phyloP scores from a whole-genome alignment of 495 filamentous ascomycete genomes.

The Tuber magnatum region DNA sequence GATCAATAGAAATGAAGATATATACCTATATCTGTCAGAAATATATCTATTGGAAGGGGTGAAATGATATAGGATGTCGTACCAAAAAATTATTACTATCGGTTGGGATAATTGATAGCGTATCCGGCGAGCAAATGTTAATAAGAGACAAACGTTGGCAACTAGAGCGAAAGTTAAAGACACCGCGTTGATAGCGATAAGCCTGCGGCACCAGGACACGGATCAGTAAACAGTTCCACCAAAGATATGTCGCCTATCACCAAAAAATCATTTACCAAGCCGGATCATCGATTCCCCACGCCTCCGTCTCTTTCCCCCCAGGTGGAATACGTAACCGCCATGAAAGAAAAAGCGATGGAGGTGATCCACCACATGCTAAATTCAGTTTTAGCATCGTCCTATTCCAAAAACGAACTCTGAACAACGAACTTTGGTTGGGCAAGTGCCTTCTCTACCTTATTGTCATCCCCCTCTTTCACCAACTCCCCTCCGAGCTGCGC shows the following conservation, averaged over 20 bases:
- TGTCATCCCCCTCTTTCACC: conserved; percentile 41
- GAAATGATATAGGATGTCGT: not conserved
- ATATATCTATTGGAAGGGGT: not conserved
- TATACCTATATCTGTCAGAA: conserved; percentile 43
- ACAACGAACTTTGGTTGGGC: conserved; percentile 50
- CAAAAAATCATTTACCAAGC: conserved; percentile 50
- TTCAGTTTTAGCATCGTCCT: conserved; percentile 9
- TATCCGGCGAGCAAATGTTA: conserved; percentile 77
- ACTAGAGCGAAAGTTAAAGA: conserved; percentile 63
- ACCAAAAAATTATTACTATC: conserved; percentile 57
- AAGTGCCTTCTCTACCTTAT: conserved; percentile 44
- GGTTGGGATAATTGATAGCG: conserved; percentile 75
- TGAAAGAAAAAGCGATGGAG: conserved; percentile 69
- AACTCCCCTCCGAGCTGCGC: conserved; percentile 22
- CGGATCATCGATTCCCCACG: conserved; percentile 57
- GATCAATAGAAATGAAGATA: conserved; percentile 60
- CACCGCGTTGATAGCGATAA: conserved; percentile 63
- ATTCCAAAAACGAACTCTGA: not conserved
- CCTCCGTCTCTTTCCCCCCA: conserved; percentile 47
- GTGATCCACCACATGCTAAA: conserved; percentile 78
- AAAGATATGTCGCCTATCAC: not conserved
- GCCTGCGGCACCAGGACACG: conserved; percentile 44
- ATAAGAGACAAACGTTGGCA: conserved; percentile 63
- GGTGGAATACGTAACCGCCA: conserved; percentile 61
- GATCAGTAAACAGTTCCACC: conserved; percentile 10